Evolutionary conservation across 805 yeast species (phyloP), one percentile per base, ranked within the genome.

Genomic region (Zygotorulaspora chibaensis): DNA sequence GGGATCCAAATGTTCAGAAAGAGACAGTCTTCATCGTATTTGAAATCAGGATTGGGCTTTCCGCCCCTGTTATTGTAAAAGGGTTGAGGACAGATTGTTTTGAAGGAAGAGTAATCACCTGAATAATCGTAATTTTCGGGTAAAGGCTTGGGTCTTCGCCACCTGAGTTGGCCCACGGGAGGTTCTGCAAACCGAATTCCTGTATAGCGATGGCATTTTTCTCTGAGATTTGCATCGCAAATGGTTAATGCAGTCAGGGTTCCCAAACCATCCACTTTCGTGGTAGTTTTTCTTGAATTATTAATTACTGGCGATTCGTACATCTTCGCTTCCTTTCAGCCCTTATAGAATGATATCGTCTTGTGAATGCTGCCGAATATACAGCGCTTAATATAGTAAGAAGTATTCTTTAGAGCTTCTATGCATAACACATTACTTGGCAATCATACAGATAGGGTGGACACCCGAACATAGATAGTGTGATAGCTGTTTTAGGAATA

Each of bases 1-100:
- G 76, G 75, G 10, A 67, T 54, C 67, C 71, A 72, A 40, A 71
- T 67, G 51, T 71, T 71, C 33, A 60, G 43, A 45, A 61, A 62
- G 33, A 56, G 59, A 41, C 69, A 63, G 45, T 67, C 63, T 45
- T 71, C 74, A 40, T 57, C 55, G 33, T 58, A 57, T 40, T 52
- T 51, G 46, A 56, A 52, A 1, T 43, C 55, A 2, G 68, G 67
- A 35, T 62, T 58, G 9, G 59, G 58, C 1, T 58, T 61, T n/a
- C 58, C 48, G 13, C 43, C 43, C 18, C 43, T 40, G 35, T 40
- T 40, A 40, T 40, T 40, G 26, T 40, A 40, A 18, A 30, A 40
- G 11, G 71, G 68, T 46, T 71, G 76, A 8, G 73, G 72, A 46
- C 72, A 66, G 37, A 62, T 55, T 13, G 63, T 48, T 3, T 69